Conservation (phyloP, 208 protist species). For the Trypanosoma brucei region DNA sequence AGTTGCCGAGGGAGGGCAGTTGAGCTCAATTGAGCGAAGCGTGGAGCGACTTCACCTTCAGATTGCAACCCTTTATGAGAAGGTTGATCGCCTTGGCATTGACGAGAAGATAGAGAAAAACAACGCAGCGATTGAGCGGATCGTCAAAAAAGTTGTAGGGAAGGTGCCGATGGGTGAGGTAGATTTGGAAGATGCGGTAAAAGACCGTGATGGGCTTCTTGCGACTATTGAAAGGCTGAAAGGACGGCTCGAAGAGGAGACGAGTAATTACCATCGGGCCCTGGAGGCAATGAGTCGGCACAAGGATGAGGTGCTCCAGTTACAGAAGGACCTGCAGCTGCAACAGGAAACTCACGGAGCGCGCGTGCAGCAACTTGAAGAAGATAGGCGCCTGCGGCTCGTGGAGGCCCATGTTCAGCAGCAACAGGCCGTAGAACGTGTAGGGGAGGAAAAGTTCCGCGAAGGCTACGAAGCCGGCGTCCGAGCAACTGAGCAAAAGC, state of each 20-base stretch:
- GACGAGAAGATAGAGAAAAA: constrained; percentile 47
- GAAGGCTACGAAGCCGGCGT: constrained; percentile 38
- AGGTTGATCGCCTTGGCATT: constrained; percentile 63
- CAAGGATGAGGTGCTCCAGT: constrained; percentile 38
- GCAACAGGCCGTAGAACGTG: constrained; percentile 38
- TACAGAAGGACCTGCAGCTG: constrained; percentile 55
- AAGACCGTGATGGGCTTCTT: constrained; percentile 62
- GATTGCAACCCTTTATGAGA: constrained; percentile 52
- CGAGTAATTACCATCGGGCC: constrained; percentile 58
- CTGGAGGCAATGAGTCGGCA: constrained; percentile 62
- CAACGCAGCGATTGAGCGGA: constrained; percentile 54
- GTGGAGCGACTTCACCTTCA: constrained; percentile 46
- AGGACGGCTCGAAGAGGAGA: constrained; percentile 46
- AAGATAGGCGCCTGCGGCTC: constrained; percentile 44
- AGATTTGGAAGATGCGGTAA: constrained; percentile 44
- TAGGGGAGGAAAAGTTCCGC: constrained; percentile 34
- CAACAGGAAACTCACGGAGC: constrained; percentile 41
- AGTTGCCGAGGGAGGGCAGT: background rate
- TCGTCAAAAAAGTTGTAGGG: constrained; percentile 50
- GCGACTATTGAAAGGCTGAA: constrained; percentile 59
- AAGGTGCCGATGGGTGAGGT: constrained; percentile 40
- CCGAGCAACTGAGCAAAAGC: constrained; percentile 14
- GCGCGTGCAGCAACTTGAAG: constrained; percentile 40
- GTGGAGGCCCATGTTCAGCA: constrained; percentile 51
- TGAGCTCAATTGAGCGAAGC: constrained; percentile 25